Percentiles rank a stretch among this genome's conserved stretches.
Conservation (phyloP, 371 early-diverging fungal species). For the Mucor piriformis region DNA sequence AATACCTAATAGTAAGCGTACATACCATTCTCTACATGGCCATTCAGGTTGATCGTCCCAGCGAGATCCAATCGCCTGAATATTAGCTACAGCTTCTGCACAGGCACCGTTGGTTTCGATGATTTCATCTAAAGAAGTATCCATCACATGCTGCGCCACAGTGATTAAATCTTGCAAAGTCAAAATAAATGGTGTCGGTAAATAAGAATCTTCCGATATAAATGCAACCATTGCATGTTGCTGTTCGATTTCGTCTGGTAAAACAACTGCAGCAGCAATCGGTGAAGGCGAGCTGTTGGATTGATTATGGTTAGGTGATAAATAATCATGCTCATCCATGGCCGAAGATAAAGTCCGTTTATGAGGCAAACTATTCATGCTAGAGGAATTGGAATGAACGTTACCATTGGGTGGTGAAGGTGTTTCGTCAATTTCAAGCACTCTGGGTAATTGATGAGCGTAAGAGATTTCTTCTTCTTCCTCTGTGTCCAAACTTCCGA, state of each 20-base stretch:
- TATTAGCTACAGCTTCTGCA: slow-evolving; percentile 49
- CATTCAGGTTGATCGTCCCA: slow-evolving; percentile 63
- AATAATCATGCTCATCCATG: slow-evolving; percentile 4
- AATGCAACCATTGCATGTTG: slow-evolving; percentile 42
- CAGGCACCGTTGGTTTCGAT: slow-evolving; percentile 53
- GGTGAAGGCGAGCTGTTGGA: too few relatives aligned
- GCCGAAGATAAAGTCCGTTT: slow-evolving; percentile 26
- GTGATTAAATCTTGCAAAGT: slow-evolving; percentile 61
- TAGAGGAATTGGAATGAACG: neutral
- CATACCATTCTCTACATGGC: slow-evolving; percentile 64
- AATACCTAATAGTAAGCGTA: slow-evolving; percentile 55
- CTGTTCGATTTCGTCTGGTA: neutral
- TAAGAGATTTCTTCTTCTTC: slow-evolving; percentile 19
- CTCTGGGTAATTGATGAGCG: slow-evolving; percentile 12
- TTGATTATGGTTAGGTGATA: neutral
- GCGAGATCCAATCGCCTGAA: slow-evolving; percentile 49
- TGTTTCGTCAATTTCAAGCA: slow-evolving; percentile 20
- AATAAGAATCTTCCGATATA: slow-evolving; percentile 62
- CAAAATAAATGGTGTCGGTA: slow-evolving; percentile 64
- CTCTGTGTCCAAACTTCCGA: slow-evolving; percentile 25
- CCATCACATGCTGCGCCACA: slow-evolving; percentile 59
- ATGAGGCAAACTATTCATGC: slow-evolving; percentile 25
- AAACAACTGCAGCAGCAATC: neutral
- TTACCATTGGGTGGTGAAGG: neutral
- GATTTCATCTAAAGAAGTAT: slow-evolving; percentile 56